phyloP scores from a whole-genome alignment of 2,329 filamentous ascomycete species.

The Fusarium zealandicum region DNA sequence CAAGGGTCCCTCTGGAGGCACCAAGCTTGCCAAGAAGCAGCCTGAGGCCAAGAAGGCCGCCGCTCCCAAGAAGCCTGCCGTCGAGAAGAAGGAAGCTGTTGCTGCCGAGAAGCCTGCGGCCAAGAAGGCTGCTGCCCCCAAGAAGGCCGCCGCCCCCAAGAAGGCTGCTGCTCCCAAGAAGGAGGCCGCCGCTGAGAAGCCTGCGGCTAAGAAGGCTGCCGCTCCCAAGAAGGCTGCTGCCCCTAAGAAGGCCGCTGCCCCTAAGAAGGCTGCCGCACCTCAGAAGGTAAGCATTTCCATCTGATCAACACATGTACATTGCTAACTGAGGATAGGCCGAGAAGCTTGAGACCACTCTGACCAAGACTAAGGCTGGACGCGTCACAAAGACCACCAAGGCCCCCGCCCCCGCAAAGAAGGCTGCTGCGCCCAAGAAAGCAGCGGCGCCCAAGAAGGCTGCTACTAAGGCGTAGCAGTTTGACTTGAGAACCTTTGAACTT shows the following conservation, averaged over 20 bases:
- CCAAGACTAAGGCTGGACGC: constrained; percentile 86
- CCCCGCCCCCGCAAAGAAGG: constrained; percentile 38
- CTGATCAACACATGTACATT: background rate
- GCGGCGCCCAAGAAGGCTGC: constrained; percentile 55
- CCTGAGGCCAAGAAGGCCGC: constrained; percentile 50
- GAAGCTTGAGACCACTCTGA: constrained; percentile 69
- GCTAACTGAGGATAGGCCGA: constrained; percentile 53
- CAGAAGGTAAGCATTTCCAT: constrained; percentile 26
- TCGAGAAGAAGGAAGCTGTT: constrained; percentile 44
- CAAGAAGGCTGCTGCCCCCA: constrained; percentile 50
- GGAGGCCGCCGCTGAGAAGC: constrained; percentile 75
- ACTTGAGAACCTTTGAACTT: constrained; percentile 36
- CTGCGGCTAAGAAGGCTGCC: constrained; percentile 47
- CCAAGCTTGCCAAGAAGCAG: constrained; percentile 89
- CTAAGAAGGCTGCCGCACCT: constrained; percentile 45
- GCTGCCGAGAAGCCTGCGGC: constrained; percentile 50
- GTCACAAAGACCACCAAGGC: constrained; percentile 73
- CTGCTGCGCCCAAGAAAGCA: constrained; percentile 50
- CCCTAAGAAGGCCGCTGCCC: constrained; percentile 28
- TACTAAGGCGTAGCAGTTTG: constrained; percentile 48
- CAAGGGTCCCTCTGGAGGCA: constrained; percentile 89
- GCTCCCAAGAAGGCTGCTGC: constrained; percentile 34
- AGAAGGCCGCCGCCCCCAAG: constrained; percentile 44
- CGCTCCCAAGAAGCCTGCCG: constrained; percentile 43
- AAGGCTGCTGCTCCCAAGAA: constrained; percentile 48